Conservation (phyloP, 208 protist species). For the Leishmania mexicana region DNA sequence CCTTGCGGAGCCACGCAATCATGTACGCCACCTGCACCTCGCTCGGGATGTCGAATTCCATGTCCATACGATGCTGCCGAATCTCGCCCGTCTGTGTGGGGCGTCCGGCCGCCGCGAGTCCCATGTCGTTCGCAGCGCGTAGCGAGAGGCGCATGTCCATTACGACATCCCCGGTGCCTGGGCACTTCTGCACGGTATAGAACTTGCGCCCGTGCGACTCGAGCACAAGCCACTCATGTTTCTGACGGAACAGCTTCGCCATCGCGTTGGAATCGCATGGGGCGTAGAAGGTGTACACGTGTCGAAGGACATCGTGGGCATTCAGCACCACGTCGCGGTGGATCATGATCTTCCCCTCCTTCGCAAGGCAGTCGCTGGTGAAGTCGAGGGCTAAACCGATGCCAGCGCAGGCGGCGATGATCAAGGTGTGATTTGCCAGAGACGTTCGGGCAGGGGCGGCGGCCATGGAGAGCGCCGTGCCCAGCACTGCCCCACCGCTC, state of each 20-base stretch:
- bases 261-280: constrained; percentile 72
- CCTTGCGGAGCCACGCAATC: constrained; percentile 92
- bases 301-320: constrained; percentile 76
- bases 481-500: constrained; percentile 63
- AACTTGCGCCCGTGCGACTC: constrained; percentile 75
- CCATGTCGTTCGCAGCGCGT: constrained; percentile 86
- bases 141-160: constrained; percentile 86
- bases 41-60: constrained; percentile 89
- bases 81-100: constrained; percentile 87
- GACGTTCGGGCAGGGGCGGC: constrained; percentile 52
- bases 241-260: constrained; percentile 75
- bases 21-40: constrained; percentile 90
- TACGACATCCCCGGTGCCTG: constrained; percentile 79
- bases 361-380: constrained; percentile 78
- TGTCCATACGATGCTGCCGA: constrained; percentile 76
- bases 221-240: constrained; percentile 91
- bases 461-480: constrained; percentile 61
- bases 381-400: constrained; percentile 83
- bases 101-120: constrained; percentile 64
- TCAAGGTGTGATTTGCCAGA: constrained; percentile 62
- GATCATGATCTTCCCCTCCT: constrained; percentile 82
- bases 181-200: constrained; percentile 90
- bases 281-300: constrained; percentile 91
- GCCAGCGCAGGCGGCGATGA: constrained; percentile 54
- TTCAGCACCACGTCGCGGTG: constrained; percentile 86